Percentiles rank a stretch among this genome's conserved stretches.
Conservation (phyloP, 371 early-diverging fungal species). For the Rhizopus sp. region DNA sequence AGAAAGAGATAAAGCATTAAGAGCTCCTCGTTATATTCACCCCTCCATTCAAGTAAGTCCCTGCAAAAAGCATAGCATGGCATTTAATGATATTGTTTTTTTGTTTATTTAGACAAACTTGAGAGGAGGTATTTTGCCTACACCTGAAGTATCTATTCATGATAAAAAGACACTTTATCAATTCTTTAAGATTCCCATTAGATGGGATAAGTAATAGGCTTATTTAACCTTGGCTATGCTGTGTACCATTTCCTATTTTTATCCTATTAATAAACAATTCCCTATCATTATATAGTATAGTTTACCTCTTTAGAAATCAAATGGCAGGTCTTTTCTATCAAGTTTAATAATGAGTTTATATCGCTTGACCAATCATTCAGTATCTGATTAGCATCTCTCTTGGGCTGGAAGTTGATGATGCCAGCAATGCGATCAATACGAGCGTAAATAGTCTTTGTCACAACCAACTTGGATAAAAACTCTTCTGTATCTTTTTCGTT, state of each 20-base stretch:
- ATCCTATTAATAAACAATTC: not conserved
- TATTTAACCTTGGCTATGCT: slow-evolving; percentile 72
- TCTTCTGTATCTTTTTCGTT: slow-evolving; percentile 79
- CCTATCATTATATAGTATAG: not conserved
- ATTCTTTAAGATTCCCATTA: slow-evolving; percentile 30
- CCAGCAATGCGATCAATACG: slow-evolving; percentile 93
- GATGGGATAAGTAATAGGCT: slow-evolving; percentile 23
- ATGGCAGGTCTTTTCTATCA: slow-evolving; percentile 96
- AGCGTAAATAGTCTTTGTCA: slow-evolving; percentile 93
- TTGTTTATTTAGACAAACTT: slow-evolving; percentile 21
- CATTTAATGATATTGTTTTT: not conserved
- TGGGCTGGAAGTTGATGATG: slow-evolving; percentile 82
- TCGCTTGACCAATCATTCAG: slow-evolving; percentile 93
- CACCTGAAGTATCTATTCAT: slow-evolving; percentile 22
- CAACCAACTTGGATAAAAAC: slow-evolving; percentile 90
- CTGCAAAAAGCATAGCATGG: not conserved
- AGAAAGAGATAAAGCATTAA: slow-evolving; percentile 34
- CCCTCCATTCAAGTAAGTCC: slow-evolving; percentile 48
- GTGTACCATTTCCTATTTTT: slow-evolving; percentile 77
- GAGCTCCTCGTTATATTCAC: slow-evolving; percentile 45
- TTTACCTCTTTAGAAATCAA: slow-evolving; percentile 91
- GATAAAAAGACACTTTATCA: slow-evolving; percentile 17
- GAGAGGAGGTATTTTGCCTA: slow-evolving; percentile 27
- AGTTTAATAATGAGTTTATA: slow-evolving; percentile 81
- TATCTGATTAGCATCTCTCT: slow-evolving; percentile 83